Conservation (phyloP, 164 flowering plant genomes). For the Taxillus chinensis region DNA sequence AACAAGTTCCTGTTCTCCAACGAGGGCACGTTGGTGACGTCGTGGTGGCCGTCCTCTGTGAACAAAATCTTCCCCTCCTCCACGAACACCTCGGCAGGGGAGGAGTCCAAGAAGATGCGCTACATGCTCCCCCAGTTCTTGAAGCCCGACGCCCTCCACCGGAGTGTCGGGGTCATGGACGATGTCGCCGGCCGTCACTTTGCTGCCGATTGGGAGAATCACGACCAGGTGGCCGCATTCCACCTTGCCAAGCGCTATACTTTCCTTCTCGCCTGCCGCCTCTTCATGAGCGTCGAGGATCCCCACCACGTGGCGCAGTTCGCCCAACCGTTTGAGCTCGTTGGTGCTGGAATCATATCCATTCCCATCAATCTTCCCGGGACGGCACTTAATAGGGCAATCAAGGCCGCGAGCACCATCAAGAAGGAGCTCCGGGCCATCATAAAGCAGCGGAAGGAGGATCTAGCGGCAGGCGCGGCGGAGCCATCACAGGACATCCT, state of each 20-base stretch:
- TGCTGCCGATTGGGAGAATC: constrained; percentile 12
- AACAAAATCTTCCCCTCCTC: constrained; percentile 18
- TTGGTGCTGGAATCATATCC: constrained; percentile 2
- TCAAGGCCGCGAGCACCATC: constrained; percentile 25
- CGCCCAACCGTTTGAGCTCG: background rate
- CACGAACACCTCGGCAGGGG: constrained; percentile 7
- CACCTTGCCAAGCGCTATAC: constrained; percentile 16
- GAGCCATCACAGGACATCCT: background rate
- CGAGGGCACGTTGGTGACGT: constrained; percentile 16
- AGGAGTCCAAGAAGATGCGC: constrained; percentile 16
- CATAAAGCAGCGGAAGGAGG: constrained; percentile 8
- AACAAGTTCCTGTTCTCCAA: constrained; percentile 23
- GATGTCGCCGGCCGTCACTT: constrained; percentile 11
- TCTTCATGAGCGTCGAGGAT: constrained; percentile 14
- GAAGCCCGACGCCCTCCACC: constrained; percentile 20
- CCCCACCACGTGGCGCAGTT: background rate
- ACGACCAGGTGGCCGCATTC: constrained; percentile 10
- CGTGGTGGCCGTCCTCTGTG: constrained; percentile 19
- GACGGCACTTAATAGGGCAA: constrained; percentile 16
- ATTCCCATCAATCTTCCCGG: background rate
- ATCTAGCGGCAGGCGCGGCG: constrained; percentile 1
- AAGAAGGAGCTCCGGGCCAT: constrained; percentile 18
- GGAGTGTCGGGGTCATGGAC: constrained; percentile 23
- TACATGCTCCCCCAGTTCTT: constrained; percentile 15
- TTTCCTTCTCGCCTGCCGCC: constrained; percentile 8